These are phyloP conservation scores for Euptelea pleiosperma DNA, from an alignment of 164 flowering plant species.

Conservation along the genomic window DNA sequence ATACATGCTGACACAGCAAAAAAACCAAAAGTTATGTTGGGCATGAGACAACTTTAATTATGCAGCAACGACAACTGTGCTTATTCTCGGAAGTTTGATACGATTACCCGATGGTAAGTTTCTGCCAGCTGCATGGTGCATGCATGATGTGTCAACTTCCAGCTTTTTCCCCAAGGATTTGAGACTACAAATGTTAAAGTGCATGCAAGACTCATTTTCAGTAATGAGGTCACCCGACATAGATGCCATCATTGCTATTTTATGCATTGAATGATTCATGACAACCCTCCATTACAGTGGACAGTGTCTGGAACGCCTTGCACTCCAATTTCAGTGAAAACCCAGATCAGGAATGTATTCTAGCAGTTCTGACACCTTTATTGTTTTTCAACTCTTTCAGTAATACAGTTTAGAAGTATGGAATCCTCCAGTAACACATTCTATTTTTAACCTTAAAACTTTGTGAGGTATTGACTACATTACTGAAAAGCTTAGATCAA, in stretches of 20 bases:
- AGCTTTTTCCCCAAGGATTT: slow-evolving; percentile 5
- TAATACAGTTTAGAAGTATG: neutral
- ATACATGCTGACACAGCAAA: too few relatives aligned
- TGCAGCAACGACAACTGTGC: slow-evolving; percentile 93
- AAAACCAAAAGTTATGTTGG: too few relatives aligned
- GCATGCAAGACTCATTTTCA: slow-evolving; percentile 97
- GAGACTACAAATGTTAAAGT: slow-evolving; percentile 41
- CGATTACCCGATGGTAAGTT: slow-evolving; percentile 85
- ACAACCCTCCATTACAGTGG: slow-evolving; percentile 92
- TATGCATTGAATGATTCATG: slow-evolving; percentile 96
- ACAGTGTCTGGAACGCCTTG: slow-evolving; percentile 81
- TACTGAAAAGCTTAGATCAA: slow-evolving; percentile 54
- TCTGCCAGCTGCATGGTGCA: neutral
- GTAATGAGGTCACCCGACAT: slow-evolving; percentile 79
- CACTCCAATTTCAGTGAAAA: slow-evolving; percentile 88
- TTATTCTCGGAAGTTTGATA: slow-evolving; percentile 95
- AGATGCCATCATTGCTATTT: slow-evolving; percentile 90
- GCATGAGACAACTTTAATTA: neutral
- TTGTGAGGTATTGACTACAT: slow-evolving; percentile 44
- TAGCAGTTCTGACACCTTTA: slow-evolving; percentile 13
- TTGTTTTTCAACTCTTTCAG: neutral
- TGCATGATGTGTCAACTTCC: neutral
- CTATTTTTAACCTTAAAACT: too few relatives aligned
- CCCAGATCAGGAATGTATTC: slow-evolving; percentile 97
- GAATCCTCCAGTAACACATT: neutral